These are phyloP conservation scores for Daedaleopsis sinensis DNA, from an alignment of 768 basidiomycete species.

Conservation along the genomic window DNA sequence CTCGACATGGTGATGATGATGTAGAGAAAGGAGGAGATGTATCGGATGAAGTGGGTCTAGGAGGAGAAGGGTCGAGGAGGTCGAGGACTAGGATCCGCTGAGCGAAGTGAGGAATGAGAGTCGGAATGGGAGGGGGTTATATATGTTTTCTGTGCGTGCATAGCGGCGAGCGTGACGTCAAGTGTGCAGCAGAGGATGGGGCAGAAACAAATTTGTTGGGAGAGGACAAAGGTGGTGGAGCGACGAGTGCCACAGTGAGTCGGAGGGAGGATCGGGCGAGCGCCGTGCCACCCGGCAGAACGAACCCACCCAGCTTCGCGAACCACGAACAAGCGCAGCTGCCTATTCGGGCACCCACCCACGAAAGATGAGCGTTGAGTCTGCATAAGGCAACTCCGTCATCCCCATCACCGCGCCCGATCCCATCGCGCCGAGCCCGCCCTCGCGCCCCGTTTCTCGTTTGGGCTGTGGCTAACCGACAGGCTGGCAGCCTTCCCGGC, in stretches of 20 bases:
- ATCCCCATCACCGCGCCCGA: conserved; percentile 10
- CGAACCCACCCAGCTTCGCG: conserved; percentile 2
- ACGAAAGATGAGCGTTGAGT: conserved; percentile 19
- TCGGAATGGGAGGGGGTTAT: conserved; percentile 1
- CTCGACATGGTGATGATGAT: not conserved
- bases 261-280: conserved; percentile 13
- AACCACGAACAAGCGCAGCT: not conserved
- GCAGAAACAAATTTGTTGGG: conserved; percentile 12
- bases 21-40: not conserved
- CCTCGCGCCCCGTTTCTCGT: conserved; percentile 17
- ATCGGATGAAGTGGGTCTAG: not conserved
- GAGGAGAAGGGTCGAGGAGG: not conserved
- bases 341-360: conserved; percentile 1
- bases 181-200: conserved; percentile 1
- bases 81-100: not conserved
- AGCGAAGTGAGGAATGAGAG: conserved; percentile 5
- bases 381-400: conserved; percentile 6
- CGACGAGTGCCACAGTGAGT: not conserved
- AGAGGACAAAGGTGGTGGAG: conserved; percentile 2
- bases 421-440: conserved; percentile 12
- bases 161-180: conserved; percentile 13
- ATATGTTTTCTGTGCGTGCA: not conserved
- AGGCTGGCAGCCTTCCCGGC: conserved; percentile 10
- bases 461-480: conserved; percentile 9
- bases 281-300: conserved; percentile 15